Percentiles rank a stretch among this genome's conserved stretches.
phyloP scores from a whole-genome alignment of 768 basidiomycete species.

The Pholiota conissans region DNA sequence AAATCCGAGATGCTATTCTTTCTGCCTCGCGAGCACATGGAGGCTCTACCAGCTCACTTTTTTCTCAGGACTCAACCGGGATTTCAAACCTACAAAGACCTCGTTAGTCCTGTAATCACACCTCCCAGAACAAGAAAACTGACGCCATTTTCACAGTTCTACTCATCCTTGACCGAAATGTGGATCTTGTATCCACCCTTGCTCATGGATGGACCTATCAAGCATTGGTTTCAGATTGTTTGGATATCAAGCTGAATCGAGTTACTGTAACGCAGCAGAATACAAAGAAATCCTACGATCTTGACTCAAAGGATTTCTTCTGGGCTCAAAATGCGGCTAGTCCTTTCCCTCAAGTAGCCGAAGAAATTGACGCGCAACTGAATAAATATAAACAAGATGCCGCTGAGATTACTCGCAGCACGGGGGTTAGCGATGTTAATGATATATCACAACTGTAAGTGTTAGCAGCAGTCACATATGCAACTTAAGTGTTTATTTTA shows the following conservation, averaged over 20 bases:
- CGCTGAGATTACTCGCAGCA: constrained; percentile 93
- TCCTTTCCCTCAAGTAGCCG: constrained; percentile 98
- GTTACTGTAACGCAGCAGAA: constrained; percentile 77
- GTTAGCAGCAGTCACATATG: background rate
- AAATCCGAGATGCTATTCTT: constrained; percentile 83
- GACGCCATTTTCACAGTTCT: constrained; percentile 59
- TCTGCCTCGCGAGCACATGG: constrained; percentile 63
- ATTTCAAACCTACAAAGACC: constrained; percentile 87
- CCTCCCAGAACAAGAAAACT: background rate
- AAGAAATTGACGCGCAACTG: constrained; percentile 91
- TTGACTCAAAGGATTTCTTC: constrained; percentile 98
- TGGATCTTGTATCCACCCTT: constrained; percentile 91
- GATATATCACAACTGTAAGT: constrained; percentile 94
- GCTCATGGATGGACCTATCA: constrained; percentile 99
- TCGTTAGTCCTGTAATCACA: constrained; percentile 45
- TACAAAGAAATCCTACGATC: constrained; percentile 86
- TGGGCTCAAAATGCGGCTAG: constrained; percentile 96
- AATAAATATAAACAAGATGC: constrained; percentile 95
- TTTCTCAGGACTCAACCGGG: constrained; percentile 79
- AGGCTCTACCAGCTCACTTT: constrained; percentile 54
- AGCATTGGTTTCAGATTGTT: constrained; percentile 94
- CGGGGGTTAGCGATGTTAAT: constrained; percentile 93
- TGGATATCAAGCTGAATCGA: constrained; percentile 95
- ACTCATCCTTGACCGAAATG: constrained; percentile 90
- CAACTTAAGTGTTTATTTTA: background rate